These are phyloP conservation scores for Rhodotorula graminis DNA, from an alignment of 768 basidiomycete species.

Conservation along the genomic window DNA sequence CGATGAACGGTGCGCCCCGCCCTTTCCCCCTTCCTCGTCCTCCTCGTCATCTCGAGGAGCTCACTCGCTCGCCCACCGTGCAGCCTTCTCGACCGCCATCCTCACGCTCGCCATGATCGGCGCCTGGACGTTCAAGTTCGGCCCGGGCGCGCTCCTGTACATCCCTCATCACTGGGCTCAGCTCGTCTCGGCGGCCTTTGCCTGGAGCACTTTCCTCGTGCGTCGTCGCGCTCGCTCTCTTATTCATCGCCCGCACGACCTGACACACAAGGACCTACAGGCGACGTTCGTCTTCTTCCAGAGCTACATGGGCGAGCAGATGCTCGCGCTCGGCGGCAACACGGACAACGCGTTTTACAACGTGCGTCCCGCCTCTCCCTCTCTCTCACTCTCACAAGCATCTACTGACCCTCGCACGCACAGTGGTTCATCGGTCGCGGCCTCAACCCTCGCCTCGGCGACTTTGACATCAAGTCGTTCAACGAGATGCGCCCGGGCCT, in stretches of 20 bases:
- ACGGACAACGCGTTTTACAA: slow-evolving; percentile 81
- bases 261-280: slow-evolving; percentile 11
- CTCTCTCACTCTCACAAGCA: slow-evolving; percentile 3
- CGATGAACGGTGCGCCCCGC: slow-evolving; percentile 74
- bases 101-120: slow-evolving; percentile 67
- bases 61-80: not conserved
- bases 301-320: slow-evolving; percentile 54
- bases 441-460: slow-evolving; percentile 78
- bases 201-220: slow-evolving; percentile 68
- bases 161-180: slow-evolving; percentile 89
- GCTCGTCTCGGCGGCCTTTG: slow-evolving; percentile 71
- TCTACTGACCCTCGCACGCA: not conserved
- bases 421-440: slow-evolving; percentile 93
- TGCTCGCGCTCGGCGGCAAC: slow-evolving; percentile 91
- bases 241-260: too few relatives aligned
- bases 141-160: slow-evolving; percentile 77
- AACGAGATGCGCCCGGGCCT: slow-evolving; percentile 79
- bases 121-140: slow-evolving; percentile 67
- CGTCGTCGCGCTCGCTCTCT: not conserved
- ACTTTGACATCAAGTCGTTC: slow-evolving; percentile 69
- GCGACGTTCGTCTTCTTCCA: slow-evolving; percentile 63
- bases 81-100: slow-evolving; percentile 83
- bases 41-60: not conserved
- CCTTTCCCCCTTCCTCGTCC: not conserved
- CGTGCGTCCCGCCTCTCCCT: slow-evolving; percentile 53